A percentile compares a stretch with the other conserved stretches of the same genome.
phyloP scores from a whole-genome alignment of 306 rosid species.

The Prunus mume region DNA sequence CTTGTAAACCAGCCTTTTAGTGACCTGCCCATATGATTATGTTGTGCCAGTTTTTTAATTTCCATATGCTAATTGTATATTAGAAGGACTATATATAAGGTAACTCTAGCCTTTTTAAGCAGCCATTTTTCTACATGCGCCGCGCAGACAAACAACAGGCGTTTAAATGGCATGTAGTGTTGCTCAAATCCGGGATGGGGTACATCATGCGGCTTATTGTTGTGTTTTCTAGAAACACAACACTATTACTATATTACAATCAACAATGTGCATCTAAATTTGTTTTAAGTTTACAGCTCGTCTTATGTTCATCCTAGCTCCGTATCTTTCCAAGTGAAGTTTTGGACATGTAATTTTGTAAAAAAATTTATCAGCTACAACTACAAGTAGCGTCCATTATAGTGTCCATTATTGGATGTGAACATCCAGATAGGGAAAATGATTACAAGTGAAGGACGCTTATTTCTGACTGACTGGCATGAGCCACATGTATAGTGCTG shows the following conservation, averaged over 20 bases:
- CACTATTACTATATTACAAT: constrained; percentile 17
- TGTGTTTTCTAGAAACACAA: constrained; percentile 30
- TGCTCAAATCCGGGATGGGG: constrained; percentile 4
- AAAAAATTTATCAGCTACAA: not conserved
- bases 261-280: not conserved
- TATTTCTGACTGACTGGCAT: not conserved
- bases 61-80: not conserved
- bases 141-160: not conserved
- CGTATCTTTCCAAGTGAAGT: not conserved
- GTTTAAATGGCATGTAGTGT: not conserved
- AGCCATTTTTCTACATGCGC: not conserved
- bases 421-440: not conserved
- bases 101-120: not conserved
- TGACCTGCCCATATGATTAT: constrained; percentile 47
- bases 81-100: not conserved
- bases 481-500: not conserved
- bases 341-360: not conserved
- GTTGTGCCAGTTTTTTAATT: constrained; percentile 23
- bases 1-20: constrained; percentile 22
- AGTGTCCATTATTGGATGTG: not conserved
- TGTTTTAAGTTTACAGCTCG: not conserved
- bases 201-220: constrained; percentile 24
- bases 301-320: not conserved
- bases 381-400: not conserved
- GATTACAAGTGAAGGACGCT: not conserved